Evolutionary conservation across 768 basidiomycete genomes (phyloP).

Genomic region (Trametes punicea): DNA sequence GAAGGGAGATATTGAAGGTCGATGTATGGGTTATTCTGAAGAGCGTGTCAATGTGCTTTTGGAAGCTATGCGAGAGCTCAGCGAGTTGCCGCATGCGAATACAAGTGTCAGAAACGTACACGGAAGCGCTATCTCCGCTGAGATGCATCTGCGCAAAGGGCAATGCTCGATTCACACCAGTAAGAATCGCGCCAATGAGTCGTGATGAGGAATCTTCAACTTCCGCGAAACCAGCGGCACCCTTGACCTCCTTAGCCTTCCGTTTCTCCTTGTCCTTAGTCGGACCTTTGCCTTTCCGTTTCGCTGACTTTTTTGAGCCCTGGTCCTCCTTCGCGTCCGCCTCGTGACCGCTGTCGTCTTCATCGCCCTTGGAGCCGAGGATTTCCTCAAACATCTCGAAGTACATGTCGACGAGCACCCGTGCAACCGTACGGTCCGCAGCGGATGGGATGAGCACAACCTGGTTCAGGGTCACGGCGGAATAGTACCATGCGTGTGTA

Average conservation of each 20-base stretch:
- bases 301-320: constrained; percentile 36
- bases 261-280: constrained; percentile 33
- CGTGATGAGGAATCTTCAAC: constrained; percentile 79
- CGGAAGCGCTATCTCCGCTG: constrained; percentile 46
- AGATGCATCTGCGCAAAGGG: constrained; percentile 83
- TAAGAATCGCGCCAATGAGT: constrained; percentile 85
- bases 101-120: constrained; percentile 42
- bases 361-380: constrained; percentile 56
- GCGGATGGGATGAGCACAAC: constrained; percentile 63
- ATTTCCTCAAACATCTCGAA: constrained; percentile 93
- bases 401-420: constrained; percentile 82
- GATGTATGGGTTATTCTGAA: constrained; percentile 94
- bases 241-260: constrained; percentile 43
- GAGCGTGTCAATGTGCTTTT: constrained; percentile 85
- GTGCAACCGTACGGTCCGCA: constrained; percentile 69
- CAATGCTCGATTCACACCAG: constrained; percentile 91
- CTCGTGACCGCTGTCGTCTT: constrained; percentile 38
- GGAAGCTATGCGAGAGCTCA: constrained; percentile 51
- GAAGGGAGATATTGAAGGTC: constrained; percentile 95
- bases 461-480: constrained; percentile 93
- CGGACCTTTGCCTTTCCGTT: constrained; percentile 23
- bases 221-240: constrained; percentile 67
- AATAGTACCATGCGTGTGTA: constrained; percentile 85
- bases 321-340: constrained; percentile 33
- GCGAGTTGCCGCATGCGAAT: not conserved